phyloP scores from a whole-genome alignment of 208 protist genomes.

The Leishmania mexicana region DNA sequence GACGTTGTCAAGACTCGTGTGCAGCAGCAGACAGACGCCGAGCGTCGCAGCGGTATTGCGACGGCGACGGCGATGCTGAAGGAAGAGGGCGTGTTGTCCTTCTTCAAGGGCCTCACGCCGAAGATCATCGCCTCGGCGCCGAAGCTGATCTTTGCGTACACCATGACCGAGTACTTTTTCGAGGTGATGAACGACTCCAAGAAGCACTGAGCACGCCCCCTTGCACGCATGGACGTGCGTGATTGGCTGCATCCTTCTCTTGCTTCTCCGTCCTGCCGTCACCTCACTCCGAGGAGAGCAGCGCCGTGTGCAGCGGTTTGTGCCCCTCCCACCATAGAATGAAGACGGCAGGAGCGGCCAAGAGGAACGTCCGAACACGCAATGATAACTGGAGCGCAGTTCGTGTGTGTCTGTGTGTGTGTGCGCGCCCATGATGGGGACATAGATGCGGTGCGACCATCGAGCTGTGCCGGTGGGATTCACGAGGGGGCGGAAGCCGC shows the following conservation, averaged over 20 bases:
- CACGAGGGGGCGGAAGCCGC: neutral
- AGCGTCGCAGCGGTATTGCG: slow-evolving; percentile 47
- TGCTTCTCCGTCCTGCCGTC: neutral
- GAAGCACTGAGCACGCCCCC: slow-evolving; percentile 3
- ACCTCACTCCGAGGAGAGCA: neutral
- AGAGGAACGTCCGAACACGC: neutral
- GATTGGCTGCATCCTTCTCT: neutral
- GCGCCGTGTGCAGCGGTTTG: neutral
- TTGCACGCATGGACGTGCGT: neutral
- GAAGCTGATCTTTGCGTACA: slow-evolving; percentile 89
- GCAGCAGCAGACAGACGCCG: slow-evolving; percentile 68
- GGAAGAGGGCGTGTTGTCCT: slow-evolving; percentile 82
- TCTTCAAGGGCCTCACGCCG: slow-evolving; percentile 90
- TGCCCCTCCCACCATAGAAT: neutral
- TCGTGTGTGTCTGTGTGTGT: neutral
- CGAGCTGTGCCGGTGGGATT: no score
- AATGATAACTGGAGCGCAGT: no score
- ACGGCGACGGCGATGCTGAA: slow-evolving; percentile 57
- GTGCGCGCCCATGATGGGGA: neutral
- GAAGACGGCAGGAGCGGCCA: neutral
- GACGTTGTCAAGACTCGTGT: slow-evolving; percentile 94
- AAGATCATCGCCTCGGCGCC: slow-evolving; percentile 85
- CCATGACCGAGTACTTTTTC: slow-evolving; percentile 83
- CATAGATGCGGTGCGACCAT: no score
- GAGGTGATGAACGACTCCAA: slow-evolving; percentile 57